phyloP scores from a whole-genome alignment of 2,329 filamentous ascomycete species.

The Colletotrichum chrysophilum region DNA sequence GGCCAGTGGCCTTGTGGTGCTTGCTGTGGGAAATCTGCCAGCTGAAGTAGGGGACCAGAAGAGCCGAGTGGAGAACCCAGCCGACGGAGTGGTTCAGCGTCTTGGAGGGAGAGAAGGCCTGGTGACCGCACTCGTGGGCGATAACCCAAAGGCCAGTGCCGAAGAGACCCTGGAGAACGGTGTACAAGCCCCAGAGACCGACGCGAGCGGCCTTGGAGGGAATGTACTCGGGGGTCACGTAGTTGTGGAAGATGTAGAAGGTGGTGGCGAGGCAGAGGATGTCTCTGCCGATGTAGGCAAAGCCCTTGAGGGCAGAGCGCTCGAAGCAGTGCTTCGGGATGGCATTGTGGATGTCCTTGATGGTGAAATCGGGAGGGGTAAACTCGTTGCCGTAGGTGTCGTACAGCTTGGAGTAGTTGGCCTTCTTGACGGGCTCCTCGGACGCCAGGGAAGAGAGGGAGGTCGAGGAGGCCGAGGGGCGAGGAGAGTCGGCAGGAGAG shows the following conservation, averaged over 20 bases:
- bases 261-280: constrained; percentile 72
- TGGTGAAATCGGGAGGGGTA: constrained; percentile 91
- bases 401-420: constrained; percentile 69
- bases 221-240: constrained; percentile 83
- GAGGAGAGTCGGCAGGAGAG: constrained; percentile 65
- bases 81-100: constrained; percentile 89
- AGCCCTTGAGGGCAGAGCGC: constrained; percentile 76
- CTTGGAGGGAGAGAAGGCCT: constrained; percentile 94
- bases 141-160: constrained; percentile 95
- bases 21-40: constrained; percentile 99
- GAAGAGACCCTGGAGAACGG: constrained; percentile 88
- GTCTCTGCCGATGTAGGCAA: constrained; percentile 87
- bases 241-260: constrained; percentile 90
- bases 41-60: constrained; percentile 96
- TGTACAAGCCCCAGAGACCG: constrained; percentile 69
- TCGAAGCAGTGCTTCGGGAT: constrained; percentile 98
- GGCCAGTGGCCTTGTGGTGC: constrained; percentile 98
- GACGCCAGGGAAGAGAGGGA: constrained; percentile 91
- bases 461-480: constrained; percentile 77
- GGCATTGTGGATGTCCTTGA: constrained; percentile 96
- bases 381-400: constrained; percentile 97
- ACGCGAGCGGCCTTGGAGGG: constrained; percentile 72
- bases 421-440: constrained; percentile 53
- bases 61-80: constrained; percentile 86
- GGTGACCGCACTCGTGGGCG: constrained; percentile 97